Base-by-base conservation (phyloP, 768 basidiomycete species). In the Glaciozyma antarctica region DNA sequence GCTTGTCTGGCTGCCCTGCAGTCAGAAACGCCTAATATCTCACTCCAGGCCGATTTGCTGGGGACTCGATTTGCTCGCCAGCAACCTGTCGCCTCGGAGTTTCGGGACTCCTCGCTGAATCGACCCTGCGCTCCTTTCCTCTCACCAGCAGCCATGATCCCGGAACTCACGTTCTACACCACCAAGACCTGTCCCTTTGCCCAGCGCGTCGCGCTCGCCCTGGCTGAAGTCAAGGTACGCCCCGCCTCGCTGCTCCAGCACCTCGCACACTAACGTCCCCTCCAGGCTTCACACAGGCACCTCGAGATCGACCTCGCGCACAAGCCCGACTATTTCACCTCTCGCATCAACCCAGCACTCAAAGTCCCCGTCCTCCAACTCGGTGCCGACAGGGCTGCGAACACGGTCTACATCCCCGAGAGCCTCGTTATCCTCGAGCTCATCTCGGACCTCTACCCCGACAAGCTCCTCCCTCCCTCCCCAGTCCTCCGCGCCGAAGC, bases 301-400 rank as follows among this genome's bases (percentile, higher is more conserved):
- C 8, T 41, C 38, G 38, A 41, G 38, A 13, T 41, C 38, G 38
- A 41, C 38, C 38, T 41, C 38, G 2, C 6, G 38, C 48, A 60
- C 59, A 60, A 60, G 59, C 59, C 59, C 38, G 9, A 22, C 15
- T 48, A 43, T 41, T 62, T 62, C 41, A 57, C 60, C 3, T 28
- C 22, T 2, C 52, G 32, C 34, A 58, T 67, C 58, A 67, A 63
- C 62, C 58, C 61, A 5, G 66, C 66, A 1, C n/a, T 21, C 26
- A 63, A 64, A 51, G 66, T 67, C 24, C 66, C 66, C 51, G 66
- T 67, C 51, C 58, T 67, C 34, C 49, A 47, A 28, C 45, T 67
- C 62, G 66, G 66, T 45, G 47, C 47, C 16, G 47, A 48, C n/a
- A 24, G 22, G 10, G 47, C 19, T 21, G 44, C 8, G 9, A 8